These are phyloP conservation scores for Rheum nobile DNA, from an alignment of 148 eudicot genomes.

Conservation along the genomic window DNA sequence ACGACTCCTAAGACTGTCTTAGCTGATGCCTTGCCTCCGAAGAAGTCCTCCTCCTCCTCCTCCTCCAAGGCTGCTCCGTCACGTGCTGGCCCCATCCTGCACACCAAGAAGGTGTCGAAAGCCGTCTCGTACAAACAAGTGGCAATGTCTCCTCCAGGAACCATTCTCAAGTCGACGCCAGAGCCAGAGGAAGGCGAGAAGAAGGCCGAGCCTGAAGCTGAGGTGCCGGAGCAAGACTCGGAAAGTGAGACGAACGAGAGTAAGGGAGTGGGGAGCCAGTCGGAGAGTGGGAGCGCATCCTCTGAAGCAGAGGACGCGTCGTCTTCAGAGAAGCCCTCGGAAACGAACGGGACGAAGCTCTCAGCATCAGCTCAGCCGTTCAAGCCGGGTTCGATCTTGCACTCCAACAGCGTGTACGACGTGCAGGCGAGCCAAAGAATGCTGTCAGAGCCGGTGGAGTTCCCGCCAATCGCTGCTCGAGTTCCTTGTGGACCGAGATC, in stretches of 20 bases:
- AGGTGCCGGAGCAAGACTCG: not conserved
- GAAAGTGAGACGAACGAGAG: slow-evolving; percentile 17
- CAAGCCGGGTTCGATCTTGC: slow-evolving; percentile 44
- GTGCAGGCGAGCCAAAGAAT: slow-evolving; percentile 59
- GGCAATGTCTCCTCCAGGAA: slow-evolving; percentile 91
- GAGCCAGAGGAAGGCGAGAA: slow-evolving; percentile 42
- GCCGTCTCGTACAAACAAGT: slow-evolving; percentile 94
- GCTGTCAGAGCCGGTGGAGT: slow-evolving; percentile 56
- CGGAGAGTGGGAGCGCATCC: not conserved
- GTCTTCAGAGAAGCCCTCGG: slow-evolving; percentile 34
- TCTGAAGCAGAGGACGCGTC: slow-evolving; percentile 14
- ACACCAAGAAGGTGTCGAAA: slow-evolving; percentile 58
- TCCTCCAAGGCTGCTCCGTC: slow-evolving; percentile 12
- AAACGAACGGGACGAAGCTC: slow-evolving; percentile 76
- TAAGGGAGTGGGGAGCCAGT: not conserved
- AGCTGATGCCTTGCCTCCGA: slow-evolving; percentile 26
- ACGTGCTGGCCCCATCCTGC: slow-evolving; percentile 13
- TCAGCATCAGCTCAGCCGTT: slow-evolving; percentile 88
- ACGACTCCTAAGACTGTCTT: slow-evolving; percentile 20
- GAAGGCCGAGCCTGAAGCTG: slow-evolving; percentile 11
- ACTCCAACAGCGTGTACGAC: slow-evolving; percentile 47
- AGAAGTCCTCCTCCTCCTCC: slow-evolving; percentile 20
- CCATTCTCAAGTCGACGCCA: slow-evolving; percentile 58
- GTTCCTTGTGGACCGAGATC: slow-evolving; percentile 95
- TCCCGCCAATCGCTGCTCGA: slow-evolving; percentile 77